Evolutionary conservation across 2,329 filamentous ascomycete species (phyloP).

Genomic region (Xylaria sp.): DNA sequence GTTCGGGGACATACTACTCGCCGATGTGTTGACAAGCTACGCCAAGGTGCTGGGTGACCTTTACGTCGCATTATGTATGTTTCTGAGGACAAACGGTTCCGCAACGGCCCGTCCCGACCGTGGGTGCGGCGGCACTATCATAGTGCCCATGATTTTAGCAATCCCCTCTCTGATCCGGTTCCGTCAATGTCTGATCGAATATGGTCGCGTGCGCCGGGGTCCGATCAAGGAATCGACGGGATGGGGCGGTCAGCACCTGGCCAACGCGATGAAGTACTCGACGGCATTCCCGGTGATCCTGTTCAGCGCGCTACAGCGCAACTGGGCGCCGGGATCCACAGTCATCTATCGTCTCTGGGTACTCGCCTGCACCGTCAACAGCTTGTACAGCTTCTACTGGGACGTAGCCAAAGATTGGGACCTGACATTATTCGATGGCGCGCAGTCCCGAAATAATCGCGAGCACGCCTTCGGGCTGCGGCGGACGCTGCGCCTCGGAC

Average conservation of each 20-base stretch:
- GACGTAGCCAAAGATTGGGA: conserved; percentile 98
- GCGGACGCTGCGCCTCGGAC: conserved; percentile 76
- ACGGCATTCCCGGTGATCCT: conserved; percentile 92
- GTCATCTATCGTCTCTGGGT: conserved; percentile 71
- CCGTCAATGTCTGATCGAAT: conserved; percentile 92
- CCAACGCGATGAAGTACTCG: conserved; percentile 95
- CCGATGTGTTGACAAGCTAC: conserved; percentile 94
- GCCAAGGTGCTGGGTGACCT: conserved; percentile 91
- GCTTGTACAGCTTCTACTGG: conserved; percentile 98
- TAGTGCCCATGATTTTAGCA: conserved; percentile 86
- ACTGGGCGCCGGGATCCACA: conserved; percentile 52
- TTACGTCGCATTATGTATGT: conserved; percentile 92
- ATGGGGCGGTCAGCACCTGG: conserved; percentile 87
- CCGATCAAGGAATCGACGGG: conserved; percentile 67
- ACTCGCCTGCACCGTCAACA: conserved; percentile 80
- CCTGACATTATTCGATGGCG: conserved; percentile 77
- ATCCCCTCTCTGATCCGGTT: conserved; percentile 87
- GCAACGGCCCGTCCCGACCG: conserved; percentile 85
- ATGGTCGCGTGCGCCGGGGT: conserved; percentile 72
- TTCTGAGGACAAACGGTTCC: conserved; percentile 74
- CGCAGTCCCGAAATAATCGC: conserved; percentile 59
- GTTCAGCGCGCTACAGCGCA: conserved; percentile 77
- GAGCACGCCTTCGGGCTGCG: conserved; percentile 83
- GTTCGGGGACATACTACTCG: conserved; percentile 92
- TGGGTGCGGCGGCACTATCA: conserved; percentile 78